Base-by-base conservation (phyloP, 331 rosid genomes). In the Cucumis variabilis region DNA sequence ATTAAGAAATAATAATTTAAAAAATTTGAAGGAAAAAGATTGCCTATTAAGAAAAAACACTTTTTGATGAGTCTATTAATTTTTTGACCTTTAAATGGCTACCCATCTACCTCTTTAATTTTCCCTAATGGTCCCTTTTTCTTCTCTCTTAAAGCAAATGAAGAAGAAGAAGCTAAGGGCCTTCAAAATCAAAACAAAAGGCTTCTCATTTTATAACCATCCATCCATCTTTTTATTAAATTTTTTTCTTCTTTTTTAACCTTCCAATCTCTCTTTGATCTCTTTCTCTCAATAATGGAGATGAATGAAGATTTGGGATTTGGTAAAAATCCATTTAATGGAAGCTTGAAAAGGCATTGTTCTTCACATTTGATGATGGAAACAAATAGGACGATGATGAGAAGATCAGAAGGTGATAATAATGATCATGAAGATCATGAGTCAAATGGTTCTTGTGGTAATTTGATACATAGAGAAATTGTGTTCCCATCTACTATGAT, bases 221-320 rank as follows among this genome's bases (percentile, higher is more conserved):
- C 50, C 85, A 55, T 11, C 48, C 65, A 78, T 78, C 50, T 69
- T 44, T 44, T 44, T 75, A 58, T 21, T 20, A 1, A 3, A 5
- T 68, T 12, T 74, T 5, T 11, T 67, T 41, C 28, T 75, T 85
- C 51, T 27, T 75, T 24, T 19, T 74, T 0, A 19, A 48, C 9
- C 60, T 85, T 13, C 24, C 55, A 70, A 8, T 85, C 44, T 85
- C 60, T 33, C 37, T 33, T 33, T 33, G n/a, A n/a, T 85, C 21
- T 46, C 55, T 85, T 8, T 85, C 44, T 85, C 10, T 67, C 27
- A 48, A 4, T 83, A 60, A 86, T 86, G 88, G 84, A 85, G 74
- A 16, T 62, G 19, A 86, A 86, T 86, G 88, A 86, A 63, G 55
- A 70, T 70, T 20, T 67, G 41, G 12, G 50, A 21, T 85, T 41